Evolutionary conservation across 106 monocot genomes (phyloP), one percentile per base, ranked within the genome.

Genomic region (Phalaenopsis equestris): DNA sequence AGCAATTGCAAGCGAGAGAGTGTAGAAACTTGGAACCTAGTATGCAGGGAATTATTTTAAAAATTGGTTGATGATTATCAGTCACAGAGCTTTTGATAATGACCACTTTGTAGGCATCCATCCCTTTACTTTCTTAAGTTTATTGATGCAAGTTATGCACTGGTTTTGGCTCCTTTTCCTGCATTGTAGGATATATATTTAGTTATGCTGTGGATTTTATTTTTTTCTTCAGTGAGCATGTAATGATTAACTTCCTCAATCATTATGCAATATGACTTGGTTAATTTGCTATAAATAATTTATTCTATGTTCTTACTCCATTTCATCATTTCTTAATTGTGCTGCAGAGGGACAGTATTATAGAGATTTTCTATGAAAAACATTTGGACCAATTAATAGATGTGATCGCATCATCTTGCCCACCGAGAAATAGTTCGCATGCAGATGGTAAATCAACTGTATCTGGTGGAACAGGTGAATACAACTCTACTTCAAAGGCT

Each of bases 351-450:
- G 98, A 98, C n/a, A 81, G 84, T 55, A 85, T 98, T 78, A 77
- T 98, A 41, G 98, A 98, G 16, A 92, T 94, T 77, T 98, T 98
- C 86, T 94, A 91, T 83, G 98, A 94, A 78, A 89, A 86, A 37
- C 87, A 98, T 83, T 84, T 98, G 72, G 87, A 93, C 73, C 85
- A 92, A 78, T 82, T 98, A 67, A 81, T 98, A 36, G 91, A 98
- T 80, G 90, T 92, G 72, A 91, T 98, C 84, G 84, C 87, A 77
- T 86, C 92, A 80, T 91, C 89, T 73, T 94, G 94, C 79, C 80
- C 88, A 70, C 80, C 85, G 42, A 90, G 80, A 46, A 83, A 37
- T 21, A 78, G 11, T 65, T 82, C 86, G 74, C 78, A 83, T 37
- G 77, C 76, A 46, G 67, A 37, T 77, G 52, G 56, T 39, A 83